A percentile compares a stretch with the other conserved stretches of the same genome.
phyloP scores from a whole-genome alignment of 768 basidiomycete genomes.

The Gautieria morchelliformis region DNA sequence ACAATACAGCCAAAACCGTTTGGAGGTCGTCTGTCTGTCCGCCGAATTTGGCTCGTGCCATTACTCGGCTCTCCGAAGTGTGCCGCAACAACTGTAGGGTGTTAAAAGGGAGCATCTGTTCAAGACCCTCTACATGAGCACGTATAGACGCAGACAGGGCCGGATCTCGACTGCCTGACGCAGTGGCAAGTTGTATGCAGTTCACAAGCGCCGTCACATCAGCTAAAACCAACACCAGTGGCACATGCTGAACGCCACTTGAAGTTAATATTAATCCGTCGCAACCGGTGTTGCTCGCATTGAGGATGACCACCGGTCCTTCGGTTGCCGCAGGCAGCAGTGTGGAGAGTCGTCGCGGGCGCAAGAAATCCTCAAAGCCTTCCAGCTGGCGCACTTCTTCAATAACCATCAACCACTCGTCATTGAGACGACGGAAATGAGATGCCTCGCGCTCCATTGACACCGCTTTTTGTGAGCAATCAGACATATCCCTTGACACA shows the following conservation, averaged over 20 bases:
- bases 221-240: neutral
- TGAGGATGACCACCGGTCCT: conserved; percentile 16
- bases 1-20: neutral
- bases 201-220: neutral
- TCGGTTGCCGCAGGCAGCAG: conserved; percentile 10
- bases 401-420: conserved; percentile 18
- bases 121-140: no score
- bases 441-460: conserved; percentile 11
- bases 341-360: conserved; percentile 10
- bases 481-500: neutral
- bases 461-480: neutral
- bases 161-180: no score
- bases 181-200: no score
- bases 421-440: conserved; percentile 15
- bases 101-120: no score
- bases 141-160: no score
- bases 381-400: conserved; percentile 12
- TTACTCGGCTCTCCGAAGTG: neutral
- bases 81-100: no score
- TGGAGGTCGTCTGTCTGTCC: neutral
- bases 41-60: neutral
- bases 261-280: conserved; percentile 11
- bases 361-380: conserved; percentile 14
- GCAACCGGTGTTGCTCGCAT: conserved; percentile 10
- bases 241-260: no score